Evolutionary conservation across 345 rosid species (phyloP), one percentile per base, ranked within the genome.

Genomic region (Abelmoschus esculentus): DNA sequence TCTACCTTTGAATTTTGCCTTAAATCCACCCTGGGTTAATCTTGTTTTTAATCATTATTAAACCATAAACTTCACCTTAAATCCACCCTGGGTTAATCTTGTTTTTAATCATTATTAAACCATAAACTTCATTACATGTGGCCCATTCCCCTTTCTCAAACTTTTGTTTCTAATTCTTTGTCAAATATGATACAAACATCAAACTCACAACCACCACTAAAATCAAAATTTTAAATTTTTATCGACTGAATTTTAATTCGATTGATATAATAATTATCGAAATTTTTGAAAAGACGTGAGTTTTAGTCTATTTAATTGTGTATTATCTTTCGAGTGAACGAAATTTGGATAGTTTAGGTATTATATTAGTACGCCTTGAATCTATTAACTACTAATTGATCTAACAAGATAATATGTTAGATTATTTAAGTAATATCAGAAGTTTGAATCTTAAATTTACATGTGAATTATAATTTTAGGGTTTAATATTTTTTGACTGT

Each of bases 21-120:
- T 9, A 56, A 68, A 75, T 62, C 65, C 18, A 10, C 38, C 38
- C 4, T 31, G 3, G 34, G 65, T 3, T 36, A 5, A 10, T 58
- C 6, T 50, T 3, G 68, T 22, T 28, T 62, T 71, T 70, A 63
- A 44, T 72, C 44, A 42, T 72, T 22, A 50, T 50, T 15, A 72
- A 72, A 72, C 72, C 69, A 73, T 77, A 74, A 74, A 72, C 63
- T 12, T 31, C 13, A 13, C 70, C 71, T 3, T 9, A 56, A 68
- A 75, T 62, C 65, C 18, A 10, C 38, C 38, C 4, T 31, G 3
- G 34, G 65, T 3, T 36, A 5, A 10, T 58, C 6, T 50, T 3
- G 68, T 22, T 22, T 63, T 71, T 71, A 63, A 44, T 72, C 44
- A 42, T 72, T 22, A 52, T 50, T n/a, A 72, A 72, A 72, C 72